Base-by-base conservation (phyloP, 1,284 basidiomycete species). In the Cutaneotrichosporon spelunceum region DNA sequence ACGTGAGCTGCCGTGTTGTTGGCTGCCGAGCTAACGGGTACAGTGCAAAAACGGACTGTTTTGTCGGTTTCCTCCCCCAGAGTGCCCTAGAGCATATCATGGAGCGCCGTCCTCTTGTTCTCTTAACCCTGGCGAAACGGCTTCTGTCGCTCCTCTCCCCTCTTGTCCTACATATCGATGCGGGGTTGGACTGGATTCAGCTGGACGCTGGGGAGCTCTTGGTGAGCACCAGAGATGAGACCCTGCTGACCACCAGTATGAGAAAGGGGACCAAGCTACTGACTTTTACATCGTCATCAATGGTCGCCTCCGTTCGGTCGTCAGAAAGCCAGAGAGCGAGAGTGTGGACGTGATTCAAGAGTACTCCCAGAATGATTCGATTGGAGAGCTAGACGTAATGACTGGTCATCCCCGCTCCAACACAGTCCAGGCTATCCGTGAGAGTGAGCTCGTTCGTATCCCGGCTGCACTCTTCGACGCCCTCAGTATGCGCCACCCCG, bases 271-370 rank as follows among this genome's bases (percentile, higher is more conserved):
- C 68, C 82, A 91, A 88, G 73, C 78, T 4, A 91, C 96, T 71
- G 94, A 93, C 72, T 97, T 99, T 78, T 99, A 96, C 78, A 96
- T 99, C 59, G 92, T 99, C 68, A 94, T 99, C 79, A 98, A 98
- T 72, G 95, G 95, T 44, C 93, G 95, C 66, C 80, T 99, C 21
- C 87, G 95, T 64, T 89, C 93, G 1, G 78, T 86, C 50, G 85
- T 88, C 23, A 83, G 84, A 59, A 81, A 81, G 57, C 83, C 83
- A 30, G 87, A 87, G 6, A 87, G 84, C 33, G 79, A 66, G 27
- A 61, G 80, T 8, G 87, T 96, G 42, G 86, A 86, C 27, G 93
- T 97, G 53, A 83, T 90, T 4, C 91, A 87, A 24, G 95, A 99
- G 80, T 97, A 95, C 71, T 94, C 96, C 49, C 94, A 98, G 76